phyloP scores from a whole-genome alignment of 108 stramenopile genomes.

The Poteriospumella lacustris region DNA sequence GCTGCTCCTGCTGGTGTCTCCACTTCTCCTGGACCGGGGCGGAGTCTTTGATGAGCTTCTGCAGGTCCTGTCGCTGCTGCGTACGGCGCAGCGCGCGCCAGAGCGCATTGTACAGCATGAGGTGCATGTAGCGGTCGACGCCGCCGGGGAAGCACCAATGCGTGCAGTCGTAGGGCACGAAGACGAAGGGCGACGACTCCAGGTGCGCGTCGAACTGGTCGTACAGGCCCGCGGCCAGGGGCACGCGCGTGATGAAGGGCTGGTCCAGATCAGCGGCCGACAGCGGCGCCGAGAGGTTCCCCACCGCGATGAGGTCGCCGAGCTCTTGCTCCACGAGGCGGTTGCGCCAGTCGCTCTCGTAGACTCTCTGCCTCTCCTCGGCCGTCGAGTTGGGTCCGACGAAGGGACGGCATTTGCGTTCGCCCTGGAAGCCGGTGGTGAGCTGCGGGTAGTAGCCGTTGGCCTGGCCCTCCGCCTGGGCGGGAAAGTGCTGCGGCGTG shows the following conservation, averaged over 20 bases:
- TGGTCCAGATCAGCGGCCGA: too few species aligned
- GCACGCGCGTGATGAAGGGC: too few species aligned
- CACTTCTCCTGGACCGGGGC: too few species aligned
- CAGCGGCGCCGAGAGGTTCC: too few species aligned
- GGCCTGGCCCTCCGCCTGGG: too few species aligned
- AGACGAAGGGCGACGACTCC: not conserved
- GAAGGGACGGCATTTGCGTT: not conserved
- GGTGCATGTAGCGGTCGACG: not conserved
- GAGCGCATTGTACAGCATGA: not conserved
- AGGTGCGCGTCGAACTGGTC: not conserved
- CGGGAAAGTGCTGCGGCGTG: not conserved
- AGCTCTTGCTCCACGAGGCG: not conserved
- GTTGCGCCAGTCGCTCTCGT: not conserved
- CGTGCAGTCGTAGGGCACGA: not conserved
- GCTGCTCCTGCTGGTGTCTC: too few species aligned
- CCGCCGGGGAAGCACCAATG: slow-evolving; percentile 5
- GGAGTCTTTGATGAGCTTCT: too few species aligned
- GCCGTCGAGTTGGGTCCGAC: not conserved
- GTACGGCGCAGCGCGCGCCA: too few species aligned
- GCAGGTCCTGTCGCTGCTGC: too few species aligned
- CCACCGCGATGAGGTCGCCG: too few species aligned
- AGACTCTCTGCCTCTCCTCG: too few species aligned
- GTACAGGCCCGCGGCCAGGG: not conserved
- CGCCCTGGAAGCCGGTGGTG: not conserved
- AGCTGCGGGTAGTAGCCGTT: not conserved